Conservation (phyloP, 192 early-diverging fungal species). For the Cladochytrium replicatum region DNA sequence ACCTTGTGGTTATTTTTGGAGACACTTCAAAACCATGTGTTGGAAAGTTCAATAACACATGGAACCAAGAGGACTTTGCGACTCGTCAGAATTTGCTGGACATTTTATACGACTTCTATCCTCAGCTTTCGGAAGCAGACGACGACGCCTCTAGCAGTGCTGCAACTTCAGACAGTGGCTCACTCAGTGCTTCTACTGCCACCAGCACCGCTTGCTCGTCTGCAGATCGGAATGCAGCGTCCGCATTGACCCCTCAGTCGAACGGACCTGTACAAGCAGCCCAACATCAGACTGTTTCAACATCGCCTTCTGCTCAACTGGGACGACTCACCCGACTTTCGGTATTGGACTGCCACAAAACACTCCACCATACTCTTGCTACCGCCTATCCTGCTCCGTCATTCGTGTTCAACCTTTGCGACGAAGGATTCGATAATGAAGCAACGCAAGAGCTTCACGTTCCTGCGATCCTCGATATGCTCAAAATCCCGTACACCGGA, state of each 20-base stretch:
- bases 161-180: no score
- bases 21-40: conserved; percentile 36
- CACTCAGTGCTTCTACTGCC: neutral
- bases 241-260: no score
- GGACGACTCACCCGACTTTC: conserved; percentile 9
- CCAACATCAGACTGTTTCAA: no score
- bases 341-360: conserved; percentile 27
- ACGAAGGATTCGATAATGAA: conserved; percentile 48
- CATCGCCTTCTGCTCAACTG: neutral
- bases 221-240: no score
- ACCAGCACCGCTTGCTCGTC: no score
- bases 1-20: conserved; percentile 33
- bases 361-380: conserved; percentile 7
- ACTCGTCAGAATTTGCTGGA: conserved; percentile 32
- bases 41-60: conserved; percentile 47
- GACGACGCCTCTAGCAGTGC: no score
- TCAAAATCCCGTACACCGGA: conserved; percentile 38
- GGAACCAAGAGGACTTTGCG: conserved; percentile 44
- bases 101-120: conserved; percentile 16
- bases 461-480: conserved; percentile 41
- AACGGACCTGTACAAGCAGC: no score
- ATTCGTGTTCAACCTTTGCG: conserved; percentile 47
- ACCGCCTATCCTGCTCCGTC: conserved; percentile 6
- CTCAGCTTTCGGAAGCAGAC: conserved; percentile 17
- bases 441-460: conserved; percentile 45